Percentiles rank a stretch among this genome's conserved stretches.
Evolutionary conservation across 768 basidiomycete species (phyloP).

Genomic region (Lyophyllum decastes): DNA sequence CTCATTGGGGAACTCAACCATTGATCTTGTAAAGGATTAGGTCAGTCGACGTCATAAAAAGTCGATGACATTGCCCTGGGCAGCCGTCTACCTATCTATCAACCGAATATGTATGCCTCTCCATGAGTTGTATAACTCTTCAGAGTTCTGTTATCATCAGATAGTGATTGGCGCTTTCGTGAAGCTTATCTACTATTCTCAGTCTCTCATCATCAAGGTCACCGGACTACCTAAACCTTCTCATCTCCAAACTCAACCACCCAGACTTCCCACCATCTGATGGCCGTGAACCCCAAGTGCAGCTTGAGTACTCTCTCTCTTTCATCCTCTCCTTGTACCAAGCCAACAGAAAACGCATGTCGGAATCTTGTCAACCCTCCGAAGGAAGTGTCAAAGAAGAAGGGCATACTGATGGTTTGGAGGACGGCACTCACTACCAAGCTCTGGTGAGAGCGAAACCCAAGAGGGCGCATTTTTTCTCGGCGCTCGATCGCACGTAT

Average conservation of each 20-base stretch:
- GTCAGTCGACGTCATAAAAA: too few relatives aligned
- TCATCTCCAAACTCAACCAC: neutral
- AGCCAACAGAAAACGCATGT: neutral
- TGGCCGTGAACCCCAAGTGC: neutral
- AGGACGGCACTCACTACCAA: constrained; percentile 30
- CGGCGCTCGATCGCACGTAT: constrained; percentile 41
- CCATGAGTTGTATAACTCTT: too few relatives aligned
- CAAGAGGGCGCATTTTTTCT: constrained; percentile 49
- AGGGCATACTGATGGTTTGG: neutral
- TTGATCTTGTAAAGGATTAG: too few relatives aligned
- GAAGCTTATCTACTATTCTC: too few relatives aligned
- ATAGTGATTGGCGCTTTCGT: too few relatives aligned
- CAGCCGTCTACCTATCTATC: too few relatives aligned
- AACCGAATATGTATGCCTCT: too few relatives aligned
- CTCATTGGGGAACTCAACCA: too few relatives aligned
- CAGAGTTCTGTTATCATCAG: too few relatives aligned
- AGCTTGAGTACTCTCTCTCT: neutral
- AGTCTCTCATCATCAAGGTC: too few relatives aligned
- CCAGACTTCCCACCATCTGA: neutral
- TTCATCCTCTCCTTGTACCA: neutral
- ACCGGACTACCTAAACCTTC: neutral
- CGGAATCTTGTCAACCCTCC: neutral
- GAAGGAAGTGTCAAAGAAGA: neutral
- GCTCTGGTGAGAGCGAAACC: constrained; percentile 35
- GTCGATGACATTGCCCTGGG: too few relatives aligned